These are phyloP conservation scores for Suillus alpinus DNA, from an alignment of 768 basidiomycete species.

Conservation along the genomic window DNA sequence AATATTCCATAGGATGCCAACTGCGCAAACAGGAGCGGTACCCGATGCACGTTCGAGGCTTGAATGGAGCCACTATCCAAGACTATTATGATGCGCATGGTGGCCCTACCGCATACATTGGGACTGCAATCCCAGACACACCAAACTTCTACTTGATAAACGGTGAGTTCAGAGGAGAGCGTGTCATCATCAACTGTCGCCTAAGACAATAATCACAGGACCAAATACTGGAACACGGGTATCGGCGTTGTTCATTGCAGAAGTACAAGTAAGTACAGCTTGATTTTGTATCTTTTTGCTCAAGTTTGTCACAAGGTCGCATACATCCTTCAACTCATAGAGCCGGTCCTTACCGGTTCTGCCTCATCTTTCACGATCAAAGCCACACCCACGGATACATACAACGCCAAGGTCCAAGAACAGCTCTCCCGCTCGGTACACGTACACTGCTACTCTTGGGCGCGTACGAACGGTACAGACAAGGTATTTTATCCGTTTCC, in stretches of 20 bases:
- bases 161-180: constrained; percentile 15
- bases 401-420: constrained; percentile 23
- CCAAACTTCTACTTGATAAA: constrained; percentile 34
- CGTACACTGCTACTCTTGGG: constrained; percentile 39
- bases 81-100: constrained; percentile 28
- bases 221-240: constrained; percentile 22
- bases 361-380: constrained; percentile 23
- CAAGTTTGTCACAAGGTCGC: constrained; percentile 16
- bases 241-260: constrained; percentile 22
- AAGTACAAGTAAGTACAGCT: constrained; percentile 21
- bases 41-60: constrained; percentile 23
- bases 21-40: constrained; percentile 14
- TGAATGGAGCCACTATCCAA: constrained; percentile 19
- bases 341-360: constrained; percentile 25
- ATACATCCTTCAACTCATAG: constrained; percentile 27
- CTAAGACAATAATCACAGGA: constrained; percentile 9
- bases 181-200: not conserved
- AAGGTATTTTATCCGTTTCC: constrained; percentile 41
- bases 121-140: constrained; percentile 32
- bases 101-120: constrained; percentile 34
- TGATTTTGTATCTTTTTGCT: not conserved
- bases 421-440: constrained; percentile 18
- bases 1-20: not conserved
- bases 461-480: constrained; percentile 34
- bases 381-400: constrained; percentile 21